Evolutionary conservation across 2,329 filamentous ascomycete species (phyloP).

Genomic region (Gyromitra esculenta): DNA sequence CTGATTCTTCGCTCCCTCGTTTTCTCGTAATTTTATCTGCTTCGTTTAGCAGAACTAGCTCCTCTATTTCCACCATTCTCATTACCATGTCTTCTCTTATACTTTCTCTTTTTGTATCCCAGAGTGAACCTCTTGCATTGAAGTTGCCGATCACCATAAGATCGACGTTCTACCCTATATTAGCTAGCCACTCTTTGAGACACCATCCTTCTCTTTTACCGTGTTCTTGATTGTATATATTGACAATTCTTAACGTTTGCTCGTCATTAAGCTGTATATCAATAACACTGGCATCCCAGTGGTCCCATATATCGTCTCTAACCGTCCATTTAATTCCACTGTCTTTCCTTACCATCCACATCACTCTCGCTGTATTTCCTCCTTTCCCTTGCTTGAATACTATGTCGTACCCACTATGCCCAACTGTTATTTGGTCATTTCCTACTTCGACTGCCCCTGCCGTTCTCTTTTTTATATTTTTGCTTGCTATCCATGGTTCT

Average conservation of each 20-base stretch:
- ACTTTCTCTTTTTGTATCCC: neutral
- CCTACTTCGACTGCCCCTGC: neutral
- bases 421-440: neutral
- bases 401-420: neutral
- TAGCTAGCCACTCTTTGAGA: neutral
- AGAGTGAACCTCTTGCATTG: neutral
- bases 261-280: neutral
- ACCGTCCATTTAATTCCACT: neutral
- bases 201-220: neutral
- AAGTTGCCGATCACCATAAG: neutral
- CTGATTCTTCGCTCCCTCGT: neutral
- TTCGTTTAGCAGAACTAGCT: no score
- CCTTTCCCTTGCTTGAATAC: neutral
- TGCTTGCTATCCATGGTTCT: neutral
- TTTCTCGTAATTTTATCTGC: no score
- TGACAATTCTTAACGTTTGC: neutral
- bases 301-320: neutral
- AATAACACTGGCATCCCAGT: neutral
- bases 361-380: no score
- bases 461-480: neutral
- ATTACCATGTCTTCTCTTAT: neutral
- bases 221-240: slow-evolving; percentile 5
- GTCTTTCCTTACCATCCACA: slow-evolving; percentile 1
- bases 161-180: no score
- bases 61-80: neutral